These are phyloP conservation scores for Diospyros lotus DNA, from an alignment of 148 eudicot species.

Conservation along the genomic window DNA sequence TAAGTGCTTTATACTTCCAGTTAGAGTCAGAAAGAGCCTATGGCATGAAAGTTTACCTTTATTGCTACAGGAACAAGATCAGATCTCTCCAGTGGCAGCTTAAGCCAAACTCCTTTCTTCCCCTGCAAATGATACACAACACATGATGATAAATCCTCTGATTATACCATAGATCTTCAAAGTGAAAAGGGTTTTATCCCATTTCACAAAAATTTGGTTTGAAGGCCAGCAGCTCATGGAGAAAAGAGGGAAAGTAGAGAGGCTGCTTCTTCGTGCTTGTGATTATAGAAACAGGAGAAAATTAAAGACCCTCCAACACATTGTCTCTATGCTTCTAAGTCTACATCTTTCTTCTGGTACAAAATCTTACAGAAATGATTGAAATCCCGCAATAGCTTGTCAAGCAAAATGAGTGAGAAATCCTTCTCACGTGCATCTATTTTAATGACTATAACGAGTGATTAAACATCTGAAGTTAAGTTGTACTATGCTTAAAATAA, in stretches of 20 bases:
- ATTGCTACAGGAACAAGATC: constrained; percentile 80
- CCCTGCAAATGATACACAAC: constrained; percentile 36
- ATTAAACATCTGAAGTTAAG: too few species aligned
- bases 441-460: too few species aligned
- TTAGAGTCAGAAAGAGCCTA: not conserved
- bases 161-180: not conserved
- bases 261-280: not conserved
- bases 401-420: not conserved
- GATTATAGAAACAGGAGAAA: not conserved
- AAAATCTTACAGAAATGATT: not conserved
- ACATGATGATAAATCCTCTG: not conserved
- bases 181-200: not conserved
- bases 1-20: not conserved
- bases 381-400: not conserved
- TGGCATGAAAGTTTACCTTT: constrained; percentile 32
- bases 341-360: not conserved
- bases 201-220: not conserved
- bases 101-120: constrained; percentile 89
- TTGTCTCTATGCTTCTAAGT: not conserved
- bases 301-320: not conserved
- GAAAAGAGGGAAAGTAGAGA: not conserved
- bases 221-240: not conserved
- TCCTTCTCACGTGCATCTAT: too few species aligned
- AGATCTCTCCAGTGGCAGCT: constrained; percentile 58
- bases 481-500: too few species aligned